These are phyloP conservation scores for Vicia sativa DNA, from an alignment of 306 rosid genomes.

Conservation along the genomic window DNA sequence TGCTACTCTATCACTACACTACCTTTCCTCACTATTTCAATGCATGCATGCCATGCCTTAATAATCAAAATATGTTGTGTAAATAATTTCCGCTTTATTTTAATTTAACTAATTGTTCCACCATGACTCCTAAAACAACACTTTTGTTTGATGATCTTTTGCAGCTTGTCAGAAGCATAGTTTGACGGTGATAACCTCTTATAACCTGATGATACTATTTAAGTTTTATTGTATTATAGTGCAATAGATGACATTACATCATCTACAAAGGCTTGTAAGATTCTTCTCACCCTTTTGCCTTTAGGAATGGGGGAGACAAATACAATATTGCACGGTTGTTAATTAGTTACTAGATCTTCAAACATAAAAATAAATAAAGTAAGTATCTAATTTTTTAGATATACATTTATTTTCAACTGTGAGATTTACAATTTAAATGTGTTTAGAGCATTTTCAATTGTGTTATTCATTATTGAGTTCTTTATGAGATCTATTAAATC, in stretches of 20 bases:
- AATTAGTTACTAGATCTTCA: no score
- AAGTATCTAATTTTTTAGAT: no score
- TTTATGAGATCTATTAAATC: no score
- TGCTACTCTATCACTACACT: no score
- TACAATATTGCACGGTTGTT: no score
- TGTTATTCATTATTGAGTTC: no score
- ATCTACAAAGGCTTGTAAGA: slow-evolving; percentile 19
- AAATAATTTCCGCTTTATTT: slow-evolving; percentile 10
- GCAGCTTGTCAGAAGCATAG: slow-evolving; percentile 34
- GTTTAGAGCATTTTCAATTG: no score
- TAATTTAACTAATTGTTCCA: slow-evolving; percentile 13
- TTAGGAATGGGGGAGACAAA: not conserved
- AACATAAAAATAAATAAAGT: no score
- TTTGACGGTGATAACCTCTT: slow-evolving; percentile 34
- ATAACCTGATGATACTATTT: not conserved
- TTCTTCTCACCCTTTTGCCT: slow-evolving; percentile 21
- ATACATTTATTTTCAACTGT: no score
- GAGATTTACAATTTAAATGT: no score
- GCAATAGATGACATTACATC: not conserved
- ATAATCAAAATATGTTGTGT: slow-evolving; percentile 4
- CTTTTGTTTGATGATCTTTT: slow-evolving; percentile 2
- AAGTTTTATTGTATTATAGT: not conserved
- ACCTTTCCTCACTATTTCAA: not conserved
- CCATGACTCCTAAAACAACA: slow-evolving; percentile 8
- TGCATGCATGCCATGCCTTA: slow-evolving; percentile 19